These are phyloP conservation scores for Linaria vulgaris DNA, from an alignment of 257 asterid genomes.

Conservation along the genomic window DNA sequence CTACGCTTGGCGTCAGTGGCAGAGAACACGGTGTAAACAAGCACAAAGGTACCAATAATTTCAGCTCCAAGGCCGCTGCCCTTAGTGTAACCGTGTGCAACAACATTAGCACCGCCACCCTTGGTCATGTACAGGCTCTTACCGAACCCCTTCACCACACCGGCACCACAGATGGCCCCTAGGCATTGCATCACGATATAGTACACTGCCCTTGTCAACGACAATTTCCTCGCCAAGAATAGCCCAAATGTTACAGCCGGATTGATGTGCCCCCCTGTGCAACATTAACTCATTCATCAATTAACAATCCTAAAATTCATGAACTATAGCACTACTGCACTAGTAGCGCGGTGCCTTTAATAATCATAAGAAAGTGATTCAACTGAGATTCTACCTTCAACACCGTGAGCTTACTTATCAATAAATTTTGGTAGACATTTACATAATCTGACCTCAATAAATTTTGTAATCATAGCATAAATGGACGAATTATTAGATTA, in stretches of 20 bases:
- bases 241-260: constrained; percentile 59
- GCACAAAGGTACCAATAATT: constrained; percentile 49
- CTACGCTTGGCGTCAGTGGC: constrained; percentile 63
- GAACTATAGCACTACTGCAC: no score
- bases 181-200: constrained; percentile 56
- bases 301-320: not conserved
- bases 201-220: constrained; percentile 47
- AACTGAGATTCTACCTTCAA: no score
- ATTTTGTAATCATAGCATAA: no score
- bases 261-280: constrained; percentile 52
- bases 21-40: constrained; percentile 60
- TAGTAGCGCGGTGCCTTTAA: no score
- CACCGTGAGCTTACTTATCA: no score
- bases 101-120: constrained; percentile 59
- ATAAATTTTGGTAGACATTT: no score
- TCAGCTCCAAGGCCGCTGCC: constrained; percentile 58
- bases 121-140: constrained; percentile 43
- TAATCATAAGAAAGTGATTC: no score
- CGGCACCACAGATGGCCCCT: constrained; percentile 60
- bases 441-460: no score
- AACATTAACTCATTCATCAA: not conserved
- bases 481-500: no score
- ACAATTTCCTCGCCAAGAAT: constrained; percentile 48
- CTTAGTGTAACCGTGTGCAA: constrained; percentile 54
- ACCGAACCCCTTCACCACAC: constrained; percentile 61